phyloP scores from a whole-genome alignment of 2,329 filamentous ascomycete species.

The Claviceps sp. region DNA sequence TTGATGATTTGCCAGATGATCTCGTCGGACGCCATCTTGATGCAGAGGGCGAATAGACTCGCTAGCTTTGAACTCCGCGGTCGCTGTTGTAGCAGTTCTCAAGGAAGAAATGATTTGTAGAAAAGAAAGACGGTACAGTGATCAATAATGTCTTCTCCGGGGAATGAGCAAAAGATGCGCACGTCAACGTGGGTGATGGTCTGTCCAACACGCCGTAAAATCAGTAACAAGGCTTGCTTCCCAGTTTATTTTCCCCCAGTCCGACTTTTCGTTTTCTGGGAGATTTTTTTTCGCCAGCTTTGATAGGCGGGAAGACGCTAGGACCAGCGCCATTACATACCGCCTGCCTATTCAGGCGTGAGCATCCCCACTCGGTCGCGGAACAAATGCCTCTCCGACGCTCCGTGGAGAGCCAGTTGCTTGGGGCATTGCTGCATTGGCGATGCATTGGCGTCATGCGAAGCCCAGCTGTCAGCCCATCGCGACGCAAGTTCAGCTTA shows the following conservation, averaged over 20 bases:
- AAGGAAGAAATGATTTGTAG: too few relatives aligned
- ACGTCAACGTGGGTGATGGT: slow-evolving; percentile 6
- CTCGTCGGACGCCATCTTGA: slow-evolving; percentile 76
- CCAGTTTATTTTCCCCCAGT: slow-evolving; percentile 10
- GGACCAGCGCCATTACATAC: slow-evolving; percentile 6
- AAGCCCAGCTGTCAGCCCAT: too few relatives aligned
- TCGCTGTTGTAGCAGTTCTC: too few relatives aligned
- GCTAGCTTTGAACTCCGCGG: not conserved
- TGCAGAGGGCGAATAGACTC: not conserved
- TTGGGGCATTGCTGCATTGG: not conserved
- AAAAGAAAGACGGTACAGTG: too few relatives aligned
- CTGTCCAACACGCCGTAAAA: slow-evolving; percentile 3
- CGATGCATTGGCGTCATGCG: not conserved
- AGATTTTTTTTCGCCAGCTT: slow-evolving; percentile 11
- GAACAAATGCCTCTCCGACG: slow-evolving; percentile 8
- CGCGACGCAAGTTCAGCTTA: too few relatives aligned
- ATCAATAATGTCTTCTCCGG: too few relatives aligned
- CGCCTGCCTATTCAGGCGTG: slow-evolving; percentile 9
- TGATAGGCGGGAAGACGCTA: slow-evolving; percentile 6
- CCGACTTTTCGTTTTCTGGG: slow-evolving; percentile 8
- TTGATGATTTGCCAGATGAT: slow-evolving; percentile 97
- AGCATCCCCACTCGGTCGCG: slow-evolving; percentile 5
- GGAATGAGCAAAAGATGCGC: not conserved
- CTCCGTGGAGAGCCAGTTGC: not conserved
- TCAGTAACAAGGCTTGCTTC: too few relatives aligned